Evolutionary conservation across 352 stramenopile species (phyloP), one percentile per base, ranked within the genome.

Genomic region (Pythium graminicola): DNA sequence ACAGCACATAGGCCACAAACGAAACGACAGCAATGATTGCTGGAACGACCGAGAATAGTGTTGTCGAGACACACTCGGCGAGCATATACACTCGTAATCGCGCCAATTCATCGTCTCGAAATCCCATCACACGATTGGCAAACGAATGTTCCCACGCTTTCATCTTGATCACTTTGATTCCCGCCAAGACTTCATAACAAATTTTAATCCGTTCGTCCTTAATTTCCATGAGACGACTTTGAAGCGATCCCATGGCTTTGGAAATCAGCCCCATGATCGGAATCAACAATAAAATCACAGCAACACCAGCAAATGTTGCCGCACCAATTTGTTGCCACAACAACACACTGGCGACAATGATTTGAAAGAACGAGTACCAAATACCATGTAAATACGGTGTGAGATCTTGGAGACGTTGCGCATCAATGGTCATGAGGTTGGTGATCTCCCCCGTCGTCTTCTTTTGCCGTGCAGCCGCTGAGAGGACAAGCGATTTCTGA

Each of bases 391-490:
- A 58, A 65, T 98, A 98, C 20, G 88, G 83, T 46, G 92, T 97
- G 38, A 98, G 74, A 43, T 98, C 88, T 64, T 99, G 95, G 38
- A 99, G 73, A 11, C 92, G 80, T 69, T 98, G 82, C 11, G 93
- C 93, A 70, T 99, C 95, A 64, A 98, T 97, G 7, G 89, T 96
- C 77, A 98, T 97, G 28, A 99, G 83, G 64, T 98, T 99, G 11
- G 91, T 96, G 62, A 98, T 98, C 74, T 98, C 90, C 43, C 95
- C 95, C 20, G 89, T 81, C 26, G 76, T 94, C 49, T 73, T 77
- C 55, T 88, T 74, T 81, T 80, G 80, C 36, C 54, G 88, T 55
- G 63, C 78, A 49, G 59, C 88, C 23, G 60, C 84, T 46, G 59
- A 97, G 41, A 73, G 81, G 68, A 81, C 90, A 81, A 98, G 52